A percentile compares a stretch with the other conserved stretches of the same genome.
Conservation (phyloP, 345 rosid species). For the Salix purpurea region DNA sequence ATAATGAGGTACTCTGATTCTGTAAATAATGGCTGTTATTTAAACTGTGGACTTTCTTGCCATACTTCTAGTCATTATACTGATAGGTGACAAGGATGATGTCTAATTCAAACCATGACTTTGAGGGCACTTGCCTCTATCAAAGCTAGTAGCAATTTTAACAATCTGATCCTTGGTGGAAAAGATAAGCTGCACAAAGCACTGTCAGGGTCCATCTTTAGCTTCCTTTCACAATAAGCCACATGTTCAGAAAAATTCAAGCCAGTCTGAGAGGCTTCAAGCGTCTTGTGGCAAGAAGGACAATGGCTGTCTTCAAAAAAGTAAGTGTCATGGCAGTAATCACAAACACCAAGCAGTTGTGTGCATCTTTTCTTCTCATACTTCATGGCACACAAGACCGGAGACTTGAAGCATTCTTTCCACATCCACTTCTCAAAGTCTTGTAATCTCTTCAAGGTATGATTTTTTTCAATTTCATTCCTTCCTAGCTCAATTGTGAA, state of each 20-base stretch:
- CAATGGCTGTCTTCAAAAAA: slow-evolving; percentile 40
- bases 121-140: slow-evolving; percentile 49
- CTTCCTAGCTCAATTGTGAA: slow-evolving; percentile 60
- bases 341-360: slow-evolving; percentile 47
- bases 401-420: slow-evolving; percentile 47
- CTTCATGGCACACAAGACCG: slow-evolving; percentile 41
- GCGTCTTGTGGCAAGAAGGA: slow-evolving; percentile 45
- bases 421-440: slow-evolving; percentile 85
- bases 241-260: slow-evolving; percentile 48
- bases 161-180: slow-evolving; percentile 56
- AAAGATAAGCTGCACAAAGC: slow-evolving; percentile 28
- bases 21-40: too few relatives aligned
- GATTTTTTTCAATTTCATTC: slow-evolving; percentile 36
- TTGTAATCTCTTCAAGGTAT: slow-evolving; percentile 53
- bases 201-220: slow-evolving; percentile 17
- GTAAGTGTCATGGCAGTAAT: slow-evolving; percentile 49
- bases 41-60: background rate
- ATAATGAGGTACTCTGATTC: too few relatives aligned
- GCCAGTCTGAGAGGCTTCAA: slow-evolving; percentile 21
- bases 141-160: slow-evolving; percentile 58
- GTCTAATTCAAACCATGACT: background rate
- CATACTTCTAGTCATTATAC: background rate
- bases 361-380: slow-evolving; percentile 53
- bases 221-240: slow-evolving; percentile 30
- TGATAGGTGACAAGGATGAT: background rate